A percentile compares a stretch with the other conserved stretches of the same genome.
Evolutionary conservation across 2,329 filamentous ascomycete genomes (phyloP).

Genomic region (Colletotrichum sublineola): DNA sequence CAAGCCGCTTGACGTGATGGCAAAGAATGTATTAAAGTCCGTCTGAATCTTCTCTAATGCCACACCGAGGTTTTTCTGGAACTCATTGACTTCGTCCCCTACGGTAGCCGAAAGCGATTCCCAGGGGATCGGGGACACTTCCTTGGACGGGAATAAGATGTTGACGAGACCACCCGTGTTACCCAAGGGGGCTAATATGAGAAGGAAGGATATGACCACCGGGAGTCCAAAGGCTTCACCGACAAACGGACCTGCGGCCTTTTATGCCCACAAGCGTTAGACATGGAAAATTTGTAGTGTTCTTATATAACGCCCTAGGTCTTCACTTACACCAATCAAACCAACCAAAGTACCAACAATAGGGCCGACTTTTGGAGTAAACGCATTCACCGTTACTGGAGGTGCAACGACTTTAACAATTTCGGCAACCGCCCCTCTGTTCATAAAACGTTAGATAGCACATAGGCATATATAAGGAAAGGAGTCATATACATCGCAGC

Average conservation of each 20-base stretch:
- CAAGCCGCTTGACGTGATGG: neutral
- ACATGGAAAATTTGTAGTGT: neutral
- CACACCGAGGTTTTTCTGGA: conserved; percentile 20
- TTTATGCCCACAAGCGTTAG: neutral
- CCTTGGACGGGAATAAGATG: neutral
- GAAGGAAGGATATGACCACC: neutral
- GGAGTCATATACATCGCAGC: conserved; percentile 3
- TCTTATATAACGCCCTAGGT: too few relatives aligned
- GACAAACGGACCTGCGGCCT: neutral
- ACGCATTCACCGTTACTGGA: neutral
- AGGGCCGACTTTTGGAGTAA: conserved; percentile 2
- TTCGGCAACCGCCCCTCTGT: conserved; percentile 24
- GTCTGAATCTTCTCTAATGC: conserved; percentile 19
- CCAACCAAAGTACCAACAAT: neutral
- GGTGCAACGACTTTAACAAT: conserved; percentile 21
- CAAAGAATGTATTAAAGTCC: conserved; percentile 21
- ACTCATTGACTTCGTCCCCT: conserved; percentile 11
- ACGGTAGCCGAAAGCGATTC: conserved; percentile 8
- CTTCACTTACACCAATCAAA: conserved; percentile 19
- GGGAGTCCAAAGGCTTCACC: neutral
- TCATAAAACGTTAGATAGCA: neutral
- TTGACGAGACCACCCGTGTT: conserved; percentile 10
- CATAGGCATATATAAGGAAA: too few relatives aligned
- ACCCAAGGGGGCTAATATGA: neutral
- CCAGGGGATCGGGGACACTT: neutral